These are phyloP conservation scores for Citrullus amarus DNA, from an alignment of 306 rosid genomes.

Conservation along the genomic window DNA sequence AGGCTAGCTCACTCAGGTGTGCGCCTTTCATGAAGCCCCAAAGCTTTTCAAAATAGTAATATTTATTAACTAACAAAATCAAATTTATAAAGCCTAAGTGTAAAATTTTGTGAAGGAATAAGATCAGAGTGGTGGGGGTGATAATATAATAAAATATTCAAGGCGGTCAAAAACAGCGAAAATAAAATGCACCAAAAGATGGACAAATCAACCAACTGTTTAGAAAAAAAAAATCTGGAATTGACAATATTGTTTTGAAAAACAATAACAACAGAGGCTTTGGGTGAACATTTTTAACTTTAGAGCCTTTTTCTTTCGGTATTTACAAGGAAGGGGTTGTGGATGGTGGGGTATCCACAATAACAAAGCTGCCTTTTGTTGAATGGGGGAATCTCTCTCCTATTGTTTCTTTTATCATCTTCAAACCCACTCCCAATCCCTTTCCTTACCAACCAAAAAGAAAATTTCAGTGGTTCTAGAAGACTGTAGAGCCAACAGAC, in stretches of 20 bases:
- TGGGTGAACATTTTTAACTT: neutral
- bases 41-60: no score
- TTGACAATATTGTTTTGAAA: neutral
- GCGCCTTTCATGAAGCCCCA: no score
- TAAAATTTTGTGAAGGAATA: neutral
- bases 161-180: neutral
- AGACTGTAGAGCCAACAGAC: neutral
- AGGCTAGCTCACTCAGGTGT: no score
- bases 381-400: neutral
- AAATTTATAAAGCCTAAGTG: no score
- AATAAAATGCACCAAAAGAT: neutral
- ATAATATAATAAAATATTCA: neutral
- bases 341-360: neutral
- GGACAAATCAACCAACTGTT: neutral
- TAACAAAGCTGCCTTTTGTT: constrained; percentile 6
- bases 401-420: neutral
- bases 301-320: neutral
- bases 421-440: neutral
- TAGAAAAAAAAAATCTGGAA: neutral
- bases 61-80: no score
- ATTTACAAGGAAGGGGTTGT: neutral
- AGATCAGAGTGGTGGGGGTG: neutral
- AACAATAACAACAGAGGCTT: neutral
- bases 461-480: neutral
- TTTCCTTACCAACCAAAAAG: neutral